Conservation (phyloP, 306 rosid genomes). For the Lablab purpureus region DNA sequence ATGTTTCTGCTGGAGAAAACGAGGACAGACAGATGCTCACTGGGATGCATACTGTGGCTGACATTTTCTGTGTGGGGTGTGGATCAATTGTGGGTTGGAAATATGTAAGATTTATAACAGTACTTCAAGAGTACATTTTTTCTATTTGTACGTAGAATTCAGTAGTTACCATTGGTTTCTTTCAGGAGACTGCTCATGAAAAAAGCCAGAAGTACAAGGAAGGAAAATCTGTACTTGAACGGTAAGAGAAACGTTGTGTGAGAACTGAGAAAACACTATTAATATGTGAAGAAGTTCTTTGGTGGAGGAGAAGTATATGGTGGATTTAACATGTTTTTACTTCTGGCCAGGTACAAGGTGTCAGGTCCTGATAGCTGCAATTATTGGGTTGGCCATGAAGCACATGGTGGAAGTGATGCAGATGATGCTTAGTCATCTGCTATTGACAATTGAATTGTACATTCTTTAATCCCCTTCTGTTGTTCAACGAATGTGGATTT, state of each 20-base stretch:
- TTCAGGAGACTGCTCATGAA: conserved; percentile 76
- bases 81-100: conserved; percentile 98
- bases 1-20: conserved; percentile 69
- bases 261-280: conserved; percentile 44
- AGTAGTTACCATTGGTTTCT: conserved; percentile 53
- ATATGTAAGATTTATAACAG: conserved; percentile 75
- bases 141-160: conserved; percentile 36
- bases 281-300: conserved; percentile 38
- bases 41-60: conserved; percentile 93
- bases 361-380: conserved; percentile 86
- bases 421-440: conserved; percentile 70
- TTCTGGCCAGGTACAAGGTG: conserved; percentile 74
- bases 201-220: conserved; percentile 79
- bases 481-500: conserved; percentile 55
- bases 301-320: background rate
- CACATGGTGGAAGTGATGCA: conserved; percentile 93
- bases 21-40: conserved; percentile 88
- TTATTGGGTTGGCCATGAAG: conserved; percentile 80
- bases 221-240: conserved; percentile 77
- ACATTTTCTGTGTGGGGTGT: conserved; percentile 97
- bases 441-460: conserved; percentile 72
- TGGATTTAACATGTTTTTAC: conserved; percentile 50
- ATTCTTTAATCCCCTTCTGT: conserved; percentile 53
- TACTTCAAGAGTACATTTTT: conserved; percentile 36
- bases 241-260: conserved; percentile 62